Percentiles rank a stretch among this genome's conserved stretches.
Evolutionary conservation across 2,329 filamentous ascomycete species (phyloP).

Genomic region (Fonsecaea nubica): DNA sequence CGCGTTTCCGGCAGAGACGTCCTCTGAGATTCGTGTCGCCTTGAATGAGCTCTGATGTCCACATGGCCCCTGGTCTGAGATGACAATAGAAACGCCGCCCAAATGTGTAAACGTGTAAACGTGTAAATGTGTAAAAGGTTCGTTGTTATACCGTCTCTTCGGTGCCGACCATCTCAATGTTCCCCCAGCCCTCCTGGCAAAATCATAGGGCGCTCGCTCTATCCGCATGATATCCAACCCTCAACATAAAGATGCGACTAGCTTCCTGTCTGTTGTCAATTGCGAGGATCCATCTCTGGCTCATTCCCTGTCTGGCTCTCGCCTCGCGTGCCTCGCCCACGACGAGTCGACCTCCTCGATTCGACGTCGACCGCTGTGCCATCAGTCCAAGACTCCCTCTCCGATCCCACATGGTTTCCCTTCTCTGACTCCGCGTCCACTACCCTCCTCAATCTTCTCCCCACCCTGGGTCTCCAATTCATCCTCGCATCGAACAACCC

Average conservation of each 20-base stretch:
- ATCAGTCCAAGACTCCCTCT: not conserved
- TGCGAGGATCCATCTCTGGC: not conserved
- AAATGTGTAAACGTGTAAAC: too few species aligned
- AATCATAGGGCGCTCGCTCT: not conserved
- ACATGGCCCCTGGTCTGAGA: not conserved
- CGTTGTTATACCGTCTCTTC: not conserved
- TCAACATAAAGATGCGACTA: not conserved
- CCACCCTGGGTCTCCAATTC: constrained; percentile 25
- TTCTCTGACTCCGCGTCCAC: constrained; percentile 12
- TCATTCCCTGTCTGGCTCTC: not conserved
- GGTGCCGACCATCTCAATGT: not conserved
- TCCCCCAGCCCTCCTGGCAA: not conserved
- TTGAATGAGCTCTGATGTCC: not conserved
- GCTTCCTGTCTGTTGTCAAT: not conserved
- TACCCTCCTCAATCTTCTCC: constrained; percentile 20
- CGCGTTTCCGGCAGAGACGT: not conserved
- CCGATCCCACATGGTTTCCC: not conserved
- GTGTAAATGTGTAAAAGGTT: not conserved
- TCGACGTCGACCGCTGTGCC: not conserved
- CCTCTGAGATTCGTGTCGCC: not conserved
- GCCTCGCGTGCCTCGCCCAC: not conserved
- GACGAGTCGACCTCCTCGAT: not conserved
- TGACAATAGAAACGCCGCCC: not conserved
- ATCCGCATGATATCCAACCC: not conserved
- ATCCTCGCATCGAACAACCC: constrained; percentile 19